These are phyloP conservation scores for Cyberlindnera lachancei DNA, from an alignment of 805 yeast genomes.

Conservation along the genomic window DNA sequence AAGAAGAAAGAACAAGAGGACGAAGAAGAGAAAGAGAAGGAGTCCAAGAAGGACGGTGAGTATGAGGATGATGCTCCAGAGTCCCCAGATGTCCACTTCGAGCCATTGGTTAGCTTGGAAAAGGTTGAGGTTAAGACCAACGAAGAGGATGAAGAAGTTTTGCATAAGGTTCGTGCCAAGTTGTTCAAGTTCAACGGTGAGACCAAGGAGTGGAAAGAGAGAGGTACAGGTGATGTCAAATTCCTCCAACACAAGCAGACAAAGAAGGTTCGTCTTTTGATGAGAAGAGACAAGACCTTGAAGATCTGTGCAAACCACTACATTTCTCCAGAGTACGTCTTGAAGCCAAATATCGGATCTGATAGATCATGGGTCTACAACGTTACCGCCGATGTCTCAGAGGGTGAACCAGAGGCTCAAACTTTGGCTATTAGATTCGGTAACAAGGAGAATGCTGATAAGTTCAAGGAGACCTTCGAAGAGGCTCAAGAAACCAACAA, in stretches of 20 bases:
- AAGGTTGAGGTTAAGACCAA: slow-evolving; percentile 94
- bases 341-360: slow-evolving; percentile 91
- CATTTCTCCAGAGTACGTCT: slow-evolving; percentile 70
- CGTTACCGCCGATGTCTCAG: slow-evolving; percentile 90
- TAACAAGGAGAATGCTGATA: slow-evolving; percentile 86
- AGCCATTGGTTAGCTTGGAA: slow-evolving; percentile 91
- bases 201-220: slow-evolving; percentile 94
- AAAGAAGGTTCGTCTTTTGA: slow-evolving; percentile 79
- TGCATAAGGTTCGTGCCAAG: slow-evolving; percentile 88
- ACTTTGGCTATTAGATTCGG: slow-evolving; percentile 96
- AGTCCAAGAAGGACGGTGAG: slow-evolving; percentile 28
- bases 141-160: slow-evolving; percentile 82
- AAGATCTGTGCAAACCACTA: slow-evolving; percentile 97
- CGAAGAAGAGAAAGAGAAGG: slow-evolving; percentile 21
- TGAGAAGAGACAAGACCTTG: slow-evolving; percentile 99
- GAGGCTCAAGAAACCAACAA: slow-evolving; percentile 70
- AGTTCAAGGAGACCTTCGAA: slow-evolving; percentile 88
- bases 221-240: slow-evolving; percentile 98
- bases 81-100: slow-evolving; percentile 70
- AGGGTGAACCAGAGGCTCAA: slow-evolving; percentile 93
- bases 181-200: slow-evolving; percentile 84
- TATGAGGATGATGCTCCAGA: slow-evolving; percentile 30
- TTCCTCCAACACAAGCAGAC: slow-evolving; percentile 83
- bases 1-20: slow-evolving; percentile 34
- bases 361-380: slow-evolving; percentile 98